Evolutionary conservation across 495 filamentous ascomycete species (phyloP), one percentile per base, ranked within the genome.

Genomic region (Symbiotaphrina buchneri): DNA sequence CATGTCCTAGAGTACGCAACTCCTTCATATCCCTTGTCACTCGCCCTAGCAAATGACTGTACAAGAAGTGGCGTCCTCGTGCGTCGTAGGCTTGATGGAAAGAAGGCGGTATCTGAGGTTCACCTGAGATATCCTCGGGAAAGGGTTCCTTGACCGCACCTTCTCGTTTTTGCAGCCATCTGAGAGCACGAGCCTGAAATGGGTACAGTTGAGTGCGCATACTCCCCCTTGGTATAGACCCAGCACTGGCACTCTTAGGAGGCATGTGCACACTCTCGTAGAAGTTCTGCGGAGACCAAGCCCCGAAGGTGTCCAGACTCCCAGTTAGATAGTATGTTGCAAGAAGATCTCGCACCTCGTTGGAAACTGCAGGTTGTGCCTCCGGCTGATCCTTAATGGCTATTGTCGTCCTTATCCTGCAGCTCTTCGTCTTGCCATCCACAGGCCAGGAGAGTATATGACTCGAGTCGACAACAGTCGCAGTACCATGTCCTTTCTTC

Each of bases 181-280:
- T 48, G 3, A 82, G 59, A n/a, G 76, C 62, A 38, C 76, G 56
- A 35, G 61, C 58, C 42, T 84, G 76, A 39, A 81, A 84, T 0
- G 74, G 71, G 41, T 72, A 75, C 3, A 82, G 52, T 18, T 59
- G 42, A 36, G 56, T 69, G 10, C 55, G 44, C 4, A 67, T 39
- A 6, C 53, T 27, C 10, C 42, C 42, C 24, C 52, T 51, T 39
- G 51, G 46, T 3, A 69, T 47, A 10, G 45, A 46, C 13, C 62
- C 49, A 24, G 57, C 25, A 1, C 43, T 34, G 27, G 44, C 23
- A 15, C 50, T 52, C 21, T 49, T 47, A 3, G 39, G 31, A 4
- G 73, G 71, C 18, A 73, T 59, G 46, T 75, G 58, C 10, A 72
- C 66, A 40, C 56, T 65, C 13, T 65, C 54, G 39, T 77, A 79